These are phyloP conservation scores for Beauveria australis DNA, from an alignment of 2,329 filamentous ascomycete species.

Conservation along the genomic window DNA sequence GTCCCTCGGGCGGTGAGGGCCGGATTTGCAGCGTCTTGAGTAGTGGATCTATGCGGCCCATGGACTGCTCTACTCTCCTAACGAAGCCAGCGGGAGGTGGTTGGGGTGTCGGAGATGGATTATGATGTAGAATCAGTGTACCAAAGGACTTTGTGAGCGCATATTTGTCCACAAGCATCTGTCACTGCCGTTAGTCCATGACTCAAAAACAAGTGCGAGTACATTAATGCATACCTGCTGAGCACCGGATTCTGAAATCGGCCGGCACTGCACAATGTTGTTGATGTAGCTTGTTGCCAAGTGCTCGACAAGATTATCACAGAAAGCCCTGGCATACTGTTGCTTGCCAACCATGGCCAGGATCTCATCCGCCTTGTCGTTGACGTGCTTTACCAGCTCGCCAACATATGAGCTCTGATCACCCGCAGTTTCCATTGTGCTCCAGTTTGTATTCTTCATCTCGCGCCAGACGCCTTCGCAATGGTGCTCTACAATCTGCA, in stretches of 20 bases:
- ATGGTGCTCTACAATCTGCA: constrained; percentile 72
- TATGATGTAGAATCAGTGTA: constrained; percentile 58
- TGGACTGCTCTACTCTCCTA: constrained; percentile 76
- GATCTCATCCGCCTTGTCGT: constrained; percentile 64
- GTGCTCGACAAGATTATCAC: constrained; percentile 89
- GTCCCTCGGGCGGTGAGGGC: constrained; percentile 79
- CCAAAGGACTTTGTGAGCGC: constrained; percentile 74
- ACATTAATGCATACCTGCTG: constrained; percentile 57
- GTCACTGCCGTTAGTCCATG: constrained; percentile 17
- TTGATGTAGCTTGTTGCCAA: constrained; percentile 70
- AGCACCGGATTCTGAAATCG: constrained; percentile 86
- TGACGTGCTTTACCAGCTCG: constrained; percentile 68
- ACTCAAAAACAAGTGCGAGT: too few relatives aligned
- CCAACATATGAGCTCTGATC: constrained; percentile 90
- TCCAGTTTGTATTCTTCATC: constrained; percentile 96
- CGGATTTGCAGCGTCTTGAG: constrained; percentile 96
- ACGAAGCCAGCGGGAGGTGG: constrained; percentile 55
- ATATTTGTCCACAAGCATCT: constrained; percentile 96
- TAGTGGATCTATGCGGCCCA: constrained; percentile 81
- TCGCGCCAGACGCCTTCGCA: constrained; percentile 88
- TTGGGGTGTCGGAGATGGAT: constrained; percentile 34
- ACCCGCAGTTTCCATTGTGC: constrained; percentile 82
- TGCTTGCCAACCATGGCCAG: constrained; percentile 74
- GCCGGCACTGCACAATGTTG: constrained; percentile 81
- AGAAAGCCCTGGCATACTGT: constrained; percentile 90